Evolutionary conservation across 1,284 basidiomycete genomes (phyloP).

Genomic region (Caloboletus firmus): DNA sequence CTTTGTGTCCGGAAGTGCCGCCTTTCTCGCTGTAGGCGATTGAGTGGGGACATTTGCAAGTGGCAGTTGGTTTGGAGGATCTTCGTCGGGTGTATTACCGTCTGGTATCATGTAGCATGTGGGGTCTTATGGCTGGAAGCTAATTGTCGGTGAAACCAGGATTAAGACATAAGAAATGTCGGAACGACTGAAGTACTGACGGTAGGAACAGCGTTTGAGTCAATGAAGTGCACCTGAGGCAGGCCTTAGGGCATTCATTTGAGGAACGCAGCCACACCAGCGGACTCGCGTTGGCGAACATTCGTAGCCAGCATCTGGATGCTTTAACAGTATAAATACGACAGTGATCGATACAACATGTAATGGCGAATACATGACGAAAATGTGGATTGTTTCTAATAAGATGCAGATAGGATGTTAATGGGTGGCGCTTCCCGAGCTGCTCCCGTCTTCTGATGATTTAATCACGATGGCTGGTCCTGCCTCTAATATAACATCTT

Average conservation of each 20-base stretch:
- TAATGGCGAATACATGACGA: conserved; percentile 19
- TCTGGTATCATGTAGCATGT: conserved; percentile 37
- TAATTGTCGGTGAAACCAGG: not conserved
- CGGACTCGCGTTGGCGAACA: not conserved
- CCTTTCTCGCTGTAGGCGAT: conserved; percentile 13
- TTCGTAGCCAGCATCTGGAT: not conserved
- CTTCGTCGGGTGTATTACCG: conserved; percentile 14
- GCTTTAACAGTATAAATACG: conserved; percentile 10
- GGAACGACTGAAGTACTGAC: conserved; percentile 5
- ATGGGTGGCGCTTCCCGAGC: conserved; percentile 29
- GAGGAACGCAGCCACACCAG: conserved; percentile 7
- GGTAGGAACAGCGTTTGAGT: not conserved
- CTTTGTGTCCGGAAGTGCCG: conserved; percentile 6
- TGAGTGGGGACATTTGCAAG: conserved; percentile 24
- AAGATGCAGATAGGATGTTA: conserved; percentile 18
- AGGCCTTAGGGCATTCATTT: not conserved
- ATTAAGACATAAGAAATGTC: not conserved
- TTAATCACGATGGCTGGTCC: conserved; percentile 56
- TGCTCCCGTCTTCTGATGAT: conserved; percentile 28
- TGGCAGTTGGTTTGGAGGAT: conserved; percentile 15
- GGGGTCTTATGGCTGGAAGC: conserved; percentile 4
- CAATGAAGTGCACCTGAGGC: not conserved
- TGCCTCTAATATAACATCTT: conserved; percentile 66
- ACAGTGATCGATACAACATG: conserved; percentile 18
- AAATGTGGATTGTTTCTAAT: conserved; percentile 14